Conservation (phyloP, 2,329 filamentous ascomycete species). For the Diaporthe citri region DNA sequence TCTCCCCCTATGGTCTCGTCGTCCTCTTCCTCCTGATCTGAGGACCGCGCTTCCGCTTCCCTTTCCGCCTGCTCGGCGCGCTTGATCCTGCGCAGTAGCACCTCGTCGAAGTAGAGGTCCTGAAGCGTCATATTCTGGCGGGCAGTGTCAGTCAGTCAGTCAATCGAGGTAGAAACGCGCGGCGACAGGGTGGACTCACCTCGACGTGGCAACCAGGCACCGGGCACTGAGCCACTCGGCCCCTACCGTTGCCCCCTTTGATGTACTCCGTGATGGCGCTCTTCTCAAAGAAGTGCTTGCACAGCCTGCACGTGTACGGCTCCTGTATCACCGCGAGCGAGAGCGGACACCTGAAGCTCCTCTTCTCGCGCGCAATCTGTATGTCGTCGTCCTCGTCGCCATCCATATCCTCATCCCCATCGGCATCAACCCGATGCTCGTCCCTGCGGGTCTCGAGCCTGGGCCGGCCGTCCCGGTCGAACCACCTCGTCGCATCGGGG, state of each 20-base stretch:
- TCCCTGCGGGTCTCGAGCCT: conserved; percentile 29
- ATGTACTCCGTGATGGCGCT: conserved; percentile 68
- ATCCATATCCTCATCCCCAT: conserved; percentile 51
- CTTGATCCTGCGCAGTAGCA: conserved; percentile 69
- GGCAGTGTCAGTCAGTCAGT: conserved; percentile 25
- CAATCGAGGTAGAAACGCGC: neutral
- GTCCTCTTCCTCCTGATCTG: conserved; percentile 52
- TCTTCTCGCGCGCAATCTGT: conserved; percentile 71
- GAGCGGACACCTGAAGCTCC: conserved; percentile 78
- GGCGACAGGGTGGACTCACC: conserved; percentile 53
- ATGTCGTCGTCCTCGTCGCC: conserved; percentile 75
- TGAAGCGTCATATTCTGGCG: conserved; percentile 53
- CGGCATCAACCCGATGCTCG: conserved; percentile 41
- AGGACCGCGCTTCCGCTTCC: conserved; percentile 58
- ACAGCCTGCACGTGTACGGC: conserved; percentile 75
- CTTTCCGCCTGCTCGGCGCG: conserved; percentile 61
- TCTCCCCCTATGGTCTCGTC: conserved; percentile 45
- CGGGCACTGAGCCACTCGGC: conserved; percentile 67
- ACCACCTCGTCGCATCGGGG: conserved; percentile 68
- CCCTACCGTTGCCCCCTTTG: conserved; percentile 48
- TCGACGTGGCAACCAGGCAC: conserved; percentile 70
- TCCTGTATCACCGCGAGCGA: conserved; percentile 74
- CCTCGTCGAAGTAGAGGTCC: conserved; percentile 69
- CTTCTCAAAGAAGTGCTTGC: conserved; percentile 81
- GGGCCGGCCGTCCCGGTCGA: conserved; percentile 60